These are phyloP conservation scores for Tanacetum coccineum DNA, from an alignment of 129 eudicot species.

Conservation along the genomic window DNA sequence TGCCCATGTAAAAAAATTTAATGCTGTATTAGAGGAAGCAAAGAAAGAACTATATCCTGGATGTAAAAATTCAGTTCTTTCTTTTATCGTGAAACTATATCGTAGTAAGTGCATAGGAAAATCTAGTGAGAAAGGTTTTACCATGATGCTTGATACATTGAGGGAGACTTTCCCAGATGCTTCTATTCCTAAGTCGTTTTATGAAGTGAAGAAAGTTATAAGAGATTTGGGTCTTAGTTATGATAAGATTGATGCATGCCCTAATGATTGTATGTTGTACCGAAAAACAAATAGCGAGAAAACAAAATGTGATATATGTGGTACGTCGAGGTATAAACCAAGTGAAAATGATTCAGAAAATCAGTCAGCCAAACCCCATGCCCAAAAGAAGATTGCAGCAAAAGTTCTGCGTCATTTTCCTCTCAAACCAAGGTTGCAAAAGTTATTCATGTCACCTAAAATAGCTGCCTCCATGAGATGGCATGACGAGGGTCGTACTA, in stretches of 20 bases:
- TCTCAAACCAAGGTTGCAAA: conserved; percentile 2
- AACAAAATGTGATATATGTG: not conserved
- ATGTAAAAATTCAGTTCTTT: conserved; percentile 16
- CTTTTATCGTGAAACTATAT: conserved; percentile 12
- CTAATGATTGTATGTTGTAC: conserved; percentile 10
- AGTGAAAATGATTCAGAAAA: not conserved
- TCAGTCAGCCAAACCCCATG: not conserved
- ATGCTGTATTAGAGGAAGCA: conserved; percentile 18
- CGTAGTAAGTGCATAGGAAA: not conserved
- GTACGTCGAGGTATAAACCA: conserved; percentile 1
- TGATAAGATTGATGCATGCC: not conserved
- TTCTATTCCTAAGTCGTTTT: not conserved
- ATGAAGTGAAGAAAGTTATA: not conserved
- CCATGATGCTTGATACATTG: not conserved
- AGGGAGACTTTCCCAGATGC: not conserved
- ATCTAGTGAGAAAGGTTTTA: not conserved
- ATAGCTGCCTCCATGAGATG: conserved; percentile 15
- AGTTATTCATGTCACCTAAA: not conserved
- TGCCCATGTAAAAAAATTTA: conserved; percentile 3
- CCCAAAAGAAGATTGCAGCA: not conserved
- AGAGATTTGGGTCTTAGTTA: not conserved
- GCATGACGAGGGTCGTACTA: conserved; percentile 13
- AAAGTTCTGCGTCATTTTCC: not conserved
- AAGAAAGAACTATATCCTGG: conserved; percentile 28
- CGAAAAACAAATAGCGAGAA: not conserved